Evolutionary conservation across 208 protist genomes (phyloP).

Genomic region (Wallacemonas sp.): DNA sequence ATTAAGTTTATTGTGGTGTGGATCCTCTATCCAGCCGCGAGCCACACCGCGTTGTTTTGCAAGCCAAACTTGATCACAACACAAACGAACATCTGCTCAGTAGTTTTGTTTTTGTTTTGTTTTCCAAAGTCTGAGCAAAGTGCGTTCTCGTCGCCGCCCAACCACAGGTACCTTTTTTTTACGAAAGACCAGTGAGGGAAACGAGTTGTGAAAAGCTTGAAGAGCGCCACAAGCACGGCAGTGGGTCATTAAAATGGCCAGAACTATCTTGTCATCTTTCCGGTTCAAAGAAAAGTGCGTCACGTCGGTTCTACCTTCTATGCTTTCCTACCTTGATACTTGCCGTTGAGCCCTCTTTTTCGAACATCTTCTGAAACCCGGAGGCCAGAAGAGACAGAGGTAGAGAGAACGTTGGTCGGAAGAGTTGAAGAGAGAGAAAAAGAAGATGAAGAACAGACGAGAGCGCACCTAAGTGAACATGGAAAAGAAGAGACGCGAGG

Average conservation of each 20-base stretch:
- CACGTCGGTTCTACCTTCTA: too few relatives aligned
- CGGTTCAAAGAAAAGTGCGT: too few relatives aligned
- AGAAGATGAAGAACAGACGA: not conserved
- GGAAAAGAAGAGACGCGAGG: conserved; percentile 13
- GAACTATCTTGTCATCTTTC: conserved; percentile 33
- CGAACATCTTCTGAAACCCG: too few relatives aligned
- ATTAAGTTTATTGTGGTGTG: conserved; percentile 1
- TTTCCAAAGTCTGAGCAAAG: not conserved
- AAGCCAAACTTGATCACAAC: not conserved
- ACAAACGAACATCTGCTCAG: not conserved
- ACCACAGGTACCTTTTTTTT: not conserved
- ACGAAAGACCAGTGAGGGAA: not conserved
- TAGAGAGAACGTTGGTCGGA: not conserved
- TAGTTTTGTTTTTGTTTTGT: not conserved
- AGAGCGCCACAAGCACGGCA: conserved; percentile 6
- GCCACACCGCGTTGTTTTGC: conserved; percentile 10
- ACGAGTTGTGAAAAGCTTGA: not conserved
- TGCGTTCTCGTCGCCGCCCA: not conserved
- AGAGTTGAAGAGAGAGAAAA: not conserved
- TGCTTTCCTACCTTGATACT: too few relatives aligned
- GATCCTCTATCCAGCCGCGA: conserved; percentile 27
- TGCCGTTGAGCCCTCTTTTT: too few relatives aligned
- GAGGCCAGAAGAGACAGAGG: too few relatives aligned
- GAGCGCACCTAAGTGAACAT: not conserved
- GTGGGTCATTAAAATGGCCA: conserved; percentile 11